A percentile compares a stretch with the other conserved stretches of the same genome.
Conservation (phyloP, 768 basidiomycete genomes). For the Megacollybia marginata region DNA sequence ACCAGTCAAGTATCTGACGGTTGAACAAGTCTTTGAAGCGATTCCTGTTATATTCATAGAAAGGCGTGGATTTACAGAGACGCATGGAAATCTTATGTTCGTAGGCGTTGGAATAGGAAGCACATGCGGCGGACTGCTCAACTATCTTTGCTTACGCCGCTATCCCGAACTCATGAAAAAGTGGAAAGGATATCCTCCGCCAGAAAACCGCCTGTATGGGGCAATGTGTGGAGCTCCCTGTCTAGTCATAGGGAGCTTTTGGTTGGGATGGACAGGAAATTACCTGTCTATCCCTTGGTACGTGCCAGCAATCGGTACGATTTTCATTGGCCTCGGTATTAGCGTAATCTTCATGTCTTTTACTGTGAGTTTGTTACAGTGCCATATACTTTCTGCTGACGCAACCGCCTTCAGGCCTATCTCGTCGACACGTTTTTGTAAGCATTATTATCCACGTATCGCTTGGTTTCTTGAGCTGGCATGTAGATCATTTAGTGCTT, state of each 20-base stretch:
- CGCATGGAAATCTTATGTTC: slow-evolving; percentile 30
- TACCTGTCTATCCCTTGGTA: slow-evolving; percentile 29
- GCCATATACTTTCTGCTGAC: neutral
- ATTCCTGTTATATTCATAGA: slow-evolving; percentile 29
- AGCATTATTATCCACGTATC: slow-evolving; percentile 2
- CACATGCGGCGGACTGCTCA: slow-evolving; percentile 20
- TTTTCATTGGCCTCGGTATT: slow-evolving; percentile 29
- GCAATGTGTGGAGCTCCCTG: slow-evolving; percentile 28
- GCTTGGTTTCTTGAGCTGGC: slow-evolving; percentile 4
- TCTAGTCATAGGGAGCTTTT: slow-evolving; percentile 28
- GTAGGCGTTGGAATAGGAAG: slow-evolving; percentile 31
- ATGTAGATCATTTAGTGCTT: slow-evolving; percentile 44
- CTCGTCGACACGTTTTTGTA: slow-evolving; percentile 53
- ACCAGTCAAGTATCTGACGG: neutral
- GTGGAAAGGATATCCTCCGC: slow-evolving; percentile 33
- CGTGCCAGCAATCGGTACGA: slow-evolving; percentile 24
- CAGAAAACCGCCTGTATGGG: slow-evolving; percentile 31
- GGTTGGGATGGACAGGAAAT: slow-evolving; percentile 31
- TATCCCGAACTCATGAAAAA: slow-evolving; percentile 24
- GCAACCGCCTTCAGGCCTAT: slow-evolving; percentile 28
- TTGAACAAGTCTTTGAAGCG: slow-evolving; percentile 25
- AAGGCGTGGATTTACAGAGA: slow-evolving; percentile 27
- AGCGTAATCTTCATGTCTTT: slow-evolving; percentile 56
- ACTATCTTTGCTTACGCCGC: slow-evolving; percentile 15
- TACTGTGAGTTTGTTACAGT: slow-evolving; percentile 30